Evolutionary conservation across 2,329 filamentous ascomycete species (phyloP), one percentile per base, ranked within the genome.

Genomic region (Venturia nashicola): DNA sequence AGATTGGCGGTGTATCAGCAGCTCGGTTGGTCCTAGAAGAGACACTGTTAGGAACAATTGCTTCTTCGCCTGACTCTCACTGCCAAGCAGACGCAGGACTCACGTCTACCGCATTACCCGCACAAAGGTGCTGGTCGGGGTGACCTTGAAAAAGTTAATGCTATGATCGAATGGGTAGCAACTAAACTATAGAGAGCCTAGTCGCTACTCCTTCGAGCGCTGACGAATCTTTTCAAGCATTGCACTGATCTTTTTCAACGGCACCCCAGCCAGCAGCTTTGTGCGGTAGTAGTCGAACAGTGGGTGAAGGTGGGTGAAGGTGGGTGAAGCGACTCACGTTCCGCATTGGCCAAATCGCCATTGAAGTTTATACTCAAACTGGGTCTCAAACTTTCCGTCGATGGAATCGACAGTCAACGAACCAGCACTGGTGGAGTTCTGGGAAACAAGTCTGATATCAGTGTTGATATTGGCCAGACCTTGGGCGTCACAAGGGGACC

Each of bases 391-490:
- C 70, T 79, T 79, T 66, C 77, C 76, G 70, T 80, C 78, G 64
- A 78, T 74, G n/a, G 77, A 78, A 69, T 80, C 78, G 67, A 77
- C 78, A 59, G 77, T 79, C 66, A 80, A 72, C 20, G 77, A 68
- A 64, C 78, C 78, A 27, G 68, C 71, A 44, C 72, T 73, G 5
- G 68, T 69, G 36, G 68, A 36, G 66, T 71, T 70, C 39, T 68
- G 68, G 65, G 68, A 68, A 8, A 71, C 6, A 32, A 61, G 40
- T 6, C 43, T 6, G 42, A 44, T 48, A 36, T 48, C 60, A 11
- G 78, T 80, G 74, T 82, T 82, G 75, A 82, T 79, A 73, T 82
- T 82, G 68, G 82, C 75, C 66, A 79, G 72, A 65, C 78, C 78
- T 46, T 77, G 74, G 27, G 72, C 70, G 62, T 80, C 79, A 72